Evolutionary conservation across 2,329 filamentous ascomycete species (phyloP).

Genomic region (Sclerotinia spermophila): DNA sequence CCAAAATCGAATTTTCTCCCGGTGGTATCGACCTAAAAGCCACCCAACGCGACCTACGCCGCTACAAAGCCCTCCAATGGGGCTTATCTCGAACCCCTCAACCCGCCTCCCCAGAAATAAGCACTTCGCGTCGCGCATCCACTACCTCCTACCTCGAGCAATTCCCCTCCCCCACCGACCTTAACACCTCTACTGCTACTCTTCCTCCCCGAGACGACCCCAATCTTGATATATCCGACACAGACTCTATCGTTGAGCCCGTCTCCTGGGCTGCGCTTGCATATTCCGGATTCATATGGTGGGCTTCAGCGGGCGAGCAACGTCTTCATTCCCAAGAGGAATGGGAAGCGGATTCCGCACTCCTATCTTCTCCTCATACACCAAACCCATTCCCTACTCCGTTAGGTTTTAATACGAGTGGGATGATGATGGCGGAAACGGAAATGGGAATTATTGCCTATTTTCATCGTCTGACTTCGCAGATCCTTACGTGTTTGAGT

Average conservation of each 20-base stretch:
- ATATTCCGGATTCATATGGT: conserved; percentile 85
- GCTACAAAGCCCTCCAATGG: conserved; percentile 66
- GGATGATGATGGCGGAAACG: conserved; percentile 40
- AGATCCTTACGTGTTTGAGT: conserved; percentile 59
- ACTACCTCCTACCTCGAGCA: conserved; percentile 19
- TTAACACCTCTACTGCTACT: conserved; percentile 28
- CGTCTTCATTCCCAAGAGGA: conserved; percentile 58
- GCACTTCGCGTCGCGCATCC: conserved; percentile 19
- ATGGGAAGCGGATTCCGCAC: conserved; percentile 52
- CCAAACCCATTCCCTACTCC: conserved; percentile 35
- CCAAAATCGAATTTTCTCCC: conserved; percentile 64
- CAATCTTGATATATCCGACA: conserved; percentile 45
- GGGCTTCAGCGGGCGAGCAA: conserved; percentile 78
- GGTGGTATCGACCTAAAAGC: conserved; percentile 66
- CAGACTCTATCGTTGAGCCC: conserved; percentile 57
- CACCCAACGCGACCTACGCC: conserved; percentile 83
- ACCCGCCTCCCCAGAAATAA: conserved; percentile 22
- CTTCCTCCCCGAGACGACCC: conserved; percentile 39
- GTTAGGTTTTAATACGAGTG: conserved; percentile 32
- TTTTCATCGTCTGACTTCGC: conserved; percentile 71
- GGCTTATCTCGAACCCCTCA: conserved; percentile 50
- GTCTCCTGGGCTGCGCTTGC: conserved; percentile 69
- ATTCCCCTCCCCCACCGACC: conserved; percentile 23
- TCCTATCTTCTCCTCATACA: conserved; percentile 42
- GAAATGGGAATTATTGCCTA: conserved; percentile 74